phyloP scores from a whole-genome alignment of 2,329 filamentous ascomycete species.

The Thelonectria olida region DNA sequence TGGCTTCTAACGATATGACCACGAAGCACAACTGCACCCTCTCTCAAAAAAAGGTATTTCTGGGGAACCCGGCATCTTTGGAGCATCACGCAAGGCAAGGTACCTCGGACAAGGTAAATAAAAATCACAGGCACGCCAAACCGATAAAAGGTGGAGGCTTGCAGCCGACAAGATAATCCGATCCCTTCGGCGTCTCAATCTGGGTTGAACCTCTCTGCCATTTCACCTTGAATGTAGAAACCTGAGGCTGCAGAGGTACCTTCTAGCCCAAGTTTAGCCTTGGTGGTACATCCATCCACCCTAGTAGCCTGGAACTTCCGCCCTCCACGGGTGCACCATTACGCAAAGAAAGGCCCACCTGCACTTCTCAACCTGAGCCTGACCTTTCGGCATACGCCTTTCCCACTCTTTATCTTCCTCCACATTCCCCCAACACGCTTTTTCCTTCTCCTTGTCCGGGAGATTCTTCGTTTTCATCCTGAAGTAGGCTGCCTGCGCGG shows the following conservation, averaged over 20 bases:
- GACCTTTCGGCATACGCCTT: conserved; percentile 48
- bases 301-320: conserved; percentile 29
- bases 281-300: conserved; percentile 33
- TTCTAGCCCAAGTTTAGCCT: conserved; percentile 30
- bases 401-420: conserved; percentile 42
- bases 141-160: conserved; percentile 19
- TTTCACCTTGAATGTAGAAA: too few species aligned
- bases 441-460: conserved; percentile 28
- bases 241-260: conserved; percentile 31
- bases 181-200: conserved; percentile 22
- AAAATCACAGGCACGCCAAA: conserved; percentile 8
- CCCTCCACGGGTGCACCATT: conserved; percentile 42
- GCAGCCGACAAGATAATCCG: conserved; percentile 41
- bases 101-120: conserved; percentile 7
- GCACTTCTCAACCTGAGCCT: conserved; percentile 49
- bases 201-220: conserved; percentile 1
- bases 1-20: too few species aligned
- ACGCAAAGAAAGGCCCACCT: conserved; percentile 54
- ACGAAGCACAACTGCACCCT: background rate
- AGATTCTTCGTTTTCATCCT: conserved; percentile 25
- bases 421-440: conserved; percentile 40
- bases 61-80: conserved; percentile 5
- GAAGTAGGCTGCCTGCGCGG: conserved; percentile 21
- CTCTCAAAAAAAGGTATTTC: background rate
- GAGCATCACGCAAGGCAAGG: background rate